Evolutionary conservation across 2,329 filamentous ascomycete species (phyloP).

Genomic region (Colletotrichum abscissum): DNA sequence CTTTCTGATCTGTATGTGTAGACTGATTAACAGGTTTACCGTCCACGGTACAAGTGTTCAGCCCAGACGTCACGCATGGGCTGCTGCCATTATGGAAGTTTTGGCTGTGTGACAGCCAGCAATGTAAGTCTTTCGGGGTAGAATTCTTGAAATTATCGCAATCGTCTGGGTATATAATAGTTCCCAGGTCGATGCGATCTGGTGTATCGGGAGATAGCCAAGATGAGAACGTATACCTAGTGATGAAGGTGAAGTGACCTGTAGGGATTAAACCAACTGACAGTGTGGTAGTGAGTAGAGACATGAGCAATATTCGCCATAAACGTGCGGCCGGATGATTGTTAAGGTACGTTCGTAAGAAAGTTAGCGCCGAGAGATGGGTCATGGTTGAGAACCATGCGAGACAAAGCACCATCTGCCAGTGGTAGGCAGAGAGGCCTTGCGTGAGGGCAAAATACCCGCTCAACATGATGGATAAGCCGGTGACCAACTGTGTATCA

Average conservation of each 20-base stretch:
- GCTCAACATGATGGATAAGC: not conserved
- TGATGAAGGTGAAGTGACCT: not conserved
- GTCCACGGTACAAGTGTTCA: not conserved
- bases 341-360: not conserved
- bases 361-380: slow-evolving; percentile 6
- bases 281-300: not conserved
- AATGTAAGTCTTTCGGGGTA: too few species aligned
- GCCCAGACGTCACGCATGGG: not conserved
- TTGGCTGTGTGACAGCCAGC: not conserved
- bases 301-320: not conserved
- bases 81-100: too few species aligned
- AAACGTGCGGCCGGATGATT: not conserved
- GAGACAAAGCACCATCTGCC: slow-evolving; percentile 1
- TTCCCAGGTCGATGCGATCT: not conserved
- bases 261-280: not conserved
- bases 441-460: not conserved
- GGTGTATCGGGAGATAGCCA: too few species aligned
- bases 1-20: not conserved
- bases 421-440: slow-evolving; percentile 13
- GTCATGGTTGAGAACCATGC: slow-evolving; percentile 12
- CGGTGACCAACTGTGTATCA: slow-evolving; percentile 1
- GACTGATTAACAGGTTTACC: not conserved
- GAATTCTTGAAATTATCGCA: not conserved
- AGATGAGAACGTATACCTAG: too few species aligned
- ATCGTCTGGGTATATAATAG: not conserved